These are phyloP conservation scores for Ceratobasidium sp. DNA, from an alignment of 1,284 basidiomycete species.

Conservation along the genomic window DNA sequence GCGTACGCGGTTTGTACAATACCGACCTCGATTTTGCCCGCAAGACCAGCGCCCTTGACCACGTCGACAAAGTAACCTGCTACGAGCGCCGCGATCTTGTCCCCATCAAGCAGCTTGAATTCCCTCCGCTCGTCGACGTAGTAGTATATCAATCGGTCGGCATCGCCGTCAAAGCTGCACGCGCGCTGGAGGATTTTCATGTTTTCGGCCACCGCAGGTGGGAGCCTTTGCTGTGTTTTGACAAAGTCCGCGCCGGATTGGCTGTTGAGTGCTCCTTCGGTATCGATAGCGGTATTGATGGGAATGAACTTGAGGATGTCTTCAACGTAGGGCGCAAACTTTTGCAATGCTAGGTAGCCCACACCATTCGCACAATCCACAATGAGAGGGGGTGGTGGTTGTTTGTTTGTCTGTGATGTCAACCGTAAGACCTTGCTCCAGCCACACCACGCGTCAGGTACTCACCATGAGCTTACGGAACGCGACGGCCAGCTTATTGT, in stretches of 20 bases:
- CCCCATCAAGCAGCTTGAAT: slow-evolving; percentile 95
- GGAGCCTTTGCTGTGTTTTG: slow-evolving; percentile 88
- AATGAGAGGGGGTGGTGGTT: slow-evolving; percentile 66
- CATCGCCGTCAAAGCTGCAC: slow-evolving; percentile 96
- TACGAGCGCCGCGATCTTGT: slow-evolving; percentile 96
- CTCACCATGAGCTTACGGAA: slow-evolving; percentile 88
- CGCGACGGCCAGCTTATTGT: slow-evolving; percentile 81
- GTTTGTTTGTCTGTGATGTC: slow-evolving; percentile 63
- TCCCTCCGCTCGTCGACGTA: slow-evolving; percentile 76
- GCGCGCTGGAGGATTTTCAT: slow-evolving; percentile 77
- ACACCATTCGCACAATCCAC: slow-evolving; percentile 99
- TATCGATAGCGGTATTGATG: slow-evolving; percentile 71
- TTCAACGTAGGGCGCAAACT: slow-evolving; percentile 64
- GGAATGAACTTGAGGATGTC: slow-evolving; percentile 64
- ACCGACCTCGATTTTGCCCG: slow-evolving; percentile 76
- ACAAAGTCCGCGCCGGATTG: slow-evolving; percentile 96
- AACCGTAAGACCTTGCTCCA: background rate
- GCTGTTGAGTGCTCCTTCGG: slow-evolving; percentile 80
- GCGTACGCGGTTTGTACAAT: slow-evolving; percentile 99
- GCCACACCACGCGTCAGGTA: slow-evolving; percentile 1
- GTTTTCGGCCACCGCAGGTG: slow-evolving; percentile 69
- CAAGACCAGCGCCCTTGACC: slow-evolving; percentile 81
- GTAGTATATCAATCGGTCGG: slow-evolving; percentile 96
- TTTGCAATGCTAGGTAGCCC: slow-evolving; percentile 74
- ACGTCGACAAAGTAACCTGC: slow-evolving; percentile 93